Evolutionary conservation across 495 filamentous ascomycete genomes (phyloP), one percentile per base, ranked within the genome.

Genomic region (Elaphomyces granulatus): DNA sequence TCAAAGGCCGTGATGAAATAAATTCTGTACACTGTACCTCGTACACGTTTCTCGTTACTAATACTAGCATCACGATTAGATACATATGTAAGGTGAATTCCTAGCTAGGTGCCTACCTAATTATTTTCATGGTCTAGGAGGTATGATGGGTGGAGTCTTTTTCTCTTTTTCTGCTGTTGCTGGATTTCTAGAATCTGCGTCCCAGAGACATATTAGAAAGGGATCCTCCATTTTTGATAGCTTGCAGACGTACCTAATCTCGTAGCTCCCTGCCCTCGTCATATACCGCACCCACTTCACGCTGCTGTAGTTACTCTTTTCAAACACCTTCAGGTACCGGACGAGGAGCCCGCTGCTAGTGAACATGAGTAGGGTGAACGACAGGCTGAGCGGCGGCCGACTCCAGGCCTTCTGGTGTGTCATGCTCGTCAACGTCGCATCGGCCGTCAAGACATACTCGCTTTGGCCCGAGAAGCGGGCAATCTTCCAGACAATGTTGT

Each of bases 221-320:
- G n/a, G n/a, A n/a, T n/a, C n/a, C n/a, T n/a, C n/a, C n/a, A n/a
- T n/a, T n/a, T n/a, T n/a, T n/a, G n/a, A n/a, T n/a, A n/a, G n/a
- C n/a, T n/a, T n/a, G n/a, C n/a, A n/a, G 30, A 50, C 49, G 16
- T 65, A 75, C 65, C 71, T 60, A 36, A 75, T 71, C 49, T 73
- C 70, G 46, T 73, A 73, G 51, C 70, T 73, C 32, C 70, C 70
- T 14, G 88, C 92, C 35, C 92, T 72, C 20, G 92, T 99, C 92
- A 99, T 99, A 62, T 99, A 99, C 50, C 92, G 66, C 47, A 99
- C 92, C 92, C 92, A 99, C 55, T 99, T 99, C 8, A 99, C 92
- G 49, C 83, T 92, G 41, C 81, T 87, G 55, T 99, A 99, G 62
- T 96, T 95, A 55, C 71, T 85, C 77, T 99, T 99, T 71, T 99